Evolutionary conservation across 2,329 filamentous ascomycete species (phyloP).

Genomic region (Colletotrichum sp.): DNA sequence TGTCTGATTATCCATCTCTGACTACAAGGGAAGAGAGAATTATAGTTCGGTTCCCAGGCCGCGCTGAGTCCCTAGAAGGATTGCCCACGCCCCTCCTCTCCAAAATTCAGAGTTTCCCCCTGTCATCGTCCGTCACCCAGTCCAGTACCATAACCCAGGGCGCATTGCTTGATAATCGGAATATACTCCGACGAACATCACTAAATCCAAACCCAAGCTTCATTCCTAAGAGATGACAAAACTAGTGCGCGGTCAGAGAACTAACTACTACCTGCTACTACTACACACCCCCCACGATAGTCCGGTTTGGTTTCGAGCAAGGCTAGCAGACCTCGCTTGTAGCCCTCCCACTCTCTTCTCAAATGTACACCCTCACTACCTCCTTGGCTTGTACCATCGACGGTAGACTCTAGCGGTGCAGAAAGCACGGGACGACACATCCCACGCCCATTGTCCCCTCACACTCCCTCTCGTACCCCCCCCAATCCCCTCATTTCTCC

Average conservation of each 20-base stretch:
- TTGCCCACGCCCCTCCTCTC: background rate
- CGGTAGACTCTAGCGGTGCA: background rate
- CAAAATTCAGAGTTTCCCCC: background rate
- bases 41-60: background rate
- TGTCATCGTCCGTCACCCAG: background rate
- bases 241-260: background rate
- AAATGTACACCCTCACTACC: background rate
- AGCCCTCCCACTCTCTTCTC: background rate
- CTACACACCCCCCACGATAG: background rate
- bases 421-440: background rate
- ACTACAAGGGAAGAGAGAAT: background rate
- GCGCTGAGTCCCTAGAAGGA: background rate
- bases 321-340: background rate
- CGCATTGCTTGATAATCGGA: background rate
- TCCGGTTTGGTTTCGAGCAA: background rate
- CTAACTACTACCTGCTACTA: background rate
- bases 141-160: background rate
- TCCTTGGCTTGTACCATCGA: background rate
- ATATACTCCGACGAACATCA: background rate
- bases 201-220: background rate
- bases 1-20: background rate
- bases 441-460: background rate
- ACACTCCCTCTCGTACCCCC: background rate
- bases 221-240: background rate
- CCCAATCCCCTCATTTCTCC: background rate